Base-by-base conservation (phyloP, 129 eudicot species). In the Ambrosia trifida region DNA sequence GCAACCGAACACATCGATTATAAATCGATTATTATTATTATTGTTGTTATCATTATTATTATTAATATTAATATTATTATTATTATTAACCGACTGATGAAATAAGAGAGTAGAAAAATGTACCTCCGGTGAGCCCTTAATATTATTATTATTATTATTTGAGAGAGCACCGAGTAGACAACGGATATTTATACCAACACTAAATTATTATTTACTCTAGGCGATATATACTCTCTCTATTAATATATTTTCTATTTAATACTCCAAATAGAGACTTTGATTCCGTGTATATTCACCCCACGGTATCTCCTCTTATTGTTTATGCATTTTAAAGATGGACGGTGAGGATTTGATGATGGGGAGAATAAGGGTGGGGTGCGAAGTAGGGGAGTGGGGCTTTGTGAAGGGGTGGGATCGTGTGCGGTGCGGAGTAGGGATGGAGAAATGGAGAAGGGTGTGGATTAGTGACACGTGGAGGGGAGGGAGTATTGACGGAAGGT, bases 181-280 rank as follows among this genome's bases (percentile, higher is more conserved):
- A 20, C 33, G 56, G 65, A 32, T 41, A 28, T 56, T 56, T 20
- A 56, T 20, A 56, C 33, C 14, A 9, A 9, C 49, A 44, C 49
- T 14, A 44, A 66, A 46, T 76, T 45, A 68, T 35, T 35, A 40
- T 40, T 40, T 35, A 24, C 40, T 24, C 46, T 57, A 68, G 2
- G 74, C 68, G 74, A 58, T 60, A 56, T 45, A 56, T 64, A 57
- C 73, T 66, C 69, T 72, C 69, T 72, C 68, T 65, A 68, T 66
- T n/a, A n/a, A 36, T 8, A 66, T 58, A 72, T 45, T 51, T 45
- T n/a, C n/a, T 30, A 57, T 1, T 31, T 7, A 71, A 71, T 9
- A 40, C 60, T 32, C 76, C 31, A 73, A 36, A 33, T 52, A 16
- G 45, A 31, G 77, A 13, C 24, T 53, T 50, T 32, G 36, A 36